Base-by-base conservation (phyloP, 2,329 filamentous ascomycete species). In the Pseudopithomyces chartarum region DNA sequence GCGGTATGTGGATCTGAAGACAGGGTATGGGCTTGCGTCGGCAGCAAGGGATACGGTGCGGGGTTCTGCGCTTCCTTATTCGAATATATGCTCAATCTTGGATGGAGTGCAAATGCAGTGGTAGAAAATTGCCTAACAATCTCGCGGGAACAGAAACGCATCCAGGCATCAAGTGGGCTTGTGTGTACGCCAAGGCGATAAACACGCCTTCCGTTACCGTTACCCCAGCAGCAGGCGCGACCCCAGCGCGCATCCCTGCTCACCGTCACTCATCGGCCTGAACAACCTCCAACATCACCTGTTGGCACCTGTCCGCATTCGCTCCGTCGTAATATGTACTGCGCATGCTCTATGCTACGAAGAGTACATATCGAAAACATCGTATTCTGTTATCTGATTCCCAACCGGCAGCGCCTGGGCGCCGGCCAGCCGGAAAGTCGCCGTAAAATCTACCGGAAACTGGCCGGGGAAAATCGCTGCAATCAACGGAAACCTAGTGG, bases 1-100 rank as follows among this genome's bases (percentile, higher is more conserved):
- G 43, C 43, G 52, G 48, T 55, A 54, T 53, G 52, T 23, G 42
- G 48, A 38, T 20, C n/a, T n/a, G n/a, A 3, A 33, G n/a, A 52
- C 20, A 17, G 17, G 39, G 22, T 12, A 10, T 5, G 33, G 40
- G 45, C 42, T 49, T 48, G 44, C 48, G 54, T 38, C 15, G 44
- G 32, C 32, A n/a, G 8, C 26, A 29, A 29, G 8, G n/a, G n/a
- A 29, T 5, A 29, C 4, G 26, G 26, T 8, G 26, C 26, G 26
- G 26, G n/a, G 26, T 8, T 4, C 4, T 29, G 26, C 26, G 26
- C 26, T 13, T 32, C 20, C 20, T 38, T 13, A 8, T 32, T 2
- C 47, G 15, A 40, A 39, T 19, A 50, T 39, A 32, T 50, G 7
- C 15, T 40, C 33, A 26, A 11, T 12, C 29, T 50, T 20, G 47